A percentile compares a stretch with the other conserved stretches of the same genome.
These are phyloP conservation scores for Russula sp. DNA, from an alignment of 768 basidiomycete genomes.

Conservation along the genomic window DNA sequence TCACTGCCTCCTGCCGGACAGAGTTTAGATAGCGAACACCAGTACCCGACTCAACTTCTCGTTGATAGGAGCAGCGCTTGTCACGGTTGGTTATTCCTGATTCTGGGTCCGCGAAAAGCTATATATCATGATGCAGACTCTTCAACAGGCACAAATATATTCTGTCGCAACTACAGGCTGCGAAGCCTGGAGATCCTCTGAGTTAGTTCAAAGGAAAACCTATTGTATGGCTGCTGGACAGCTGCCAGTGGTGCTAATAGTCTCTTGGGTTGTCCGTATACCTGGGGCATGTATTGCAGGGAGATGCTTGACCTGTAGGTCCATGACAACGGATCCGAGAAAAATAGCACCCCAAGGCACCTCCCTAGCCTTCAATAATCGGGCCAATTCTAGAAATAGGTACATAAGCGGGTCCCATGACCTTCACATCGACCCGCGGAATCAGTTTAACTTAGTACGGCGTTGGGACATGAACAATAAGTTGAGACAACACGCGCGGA, in stretches of 20 bases:
- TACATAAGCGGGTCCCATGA: too few relatives aligned
- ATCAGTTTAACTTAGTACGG: too few relatives aligned
- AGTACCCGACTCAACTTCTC: not conserved
- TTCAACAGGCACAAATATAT: not conserved
- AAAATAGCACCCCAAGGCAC: not conserved
- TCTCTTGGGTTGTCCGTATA: not conserved
- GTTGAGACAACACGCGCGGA: too few relatives aligned
- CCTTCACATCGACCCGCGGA: too few relatives aligned
- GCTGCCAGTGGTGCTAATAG: not conserved
- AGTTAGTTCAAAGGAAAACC: not conserved
- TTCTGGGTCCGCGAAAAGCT: too few relatives aligned
- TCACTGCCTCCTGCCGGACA: too few relatives aligned
- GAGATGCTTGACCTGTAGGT: too few relatives aligned
- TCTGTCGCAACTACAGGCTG: not conserved
- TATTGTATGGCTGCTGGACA: not conserved
- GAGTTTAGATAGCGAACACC: too few relatives aligned
- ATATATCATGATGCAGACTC: too few relatives aligned
- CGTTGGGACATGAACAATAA: too few relatives aligned
- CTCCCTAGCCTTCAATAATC: not conserved
- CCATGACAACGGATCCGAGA: not conserved
- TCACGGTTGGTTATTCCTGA: too few relatives aligned
- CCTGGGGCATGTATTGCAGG: too few relatives aligned
- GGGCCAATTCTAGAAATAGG: not conserved
- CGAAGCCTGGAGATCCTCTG: not conserved
- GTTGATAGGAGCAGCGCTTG: not conserved